Conservation (phyloP, 192 early-diverging fungal species). For the Tieghemiomyces parasiticus region DNA sequence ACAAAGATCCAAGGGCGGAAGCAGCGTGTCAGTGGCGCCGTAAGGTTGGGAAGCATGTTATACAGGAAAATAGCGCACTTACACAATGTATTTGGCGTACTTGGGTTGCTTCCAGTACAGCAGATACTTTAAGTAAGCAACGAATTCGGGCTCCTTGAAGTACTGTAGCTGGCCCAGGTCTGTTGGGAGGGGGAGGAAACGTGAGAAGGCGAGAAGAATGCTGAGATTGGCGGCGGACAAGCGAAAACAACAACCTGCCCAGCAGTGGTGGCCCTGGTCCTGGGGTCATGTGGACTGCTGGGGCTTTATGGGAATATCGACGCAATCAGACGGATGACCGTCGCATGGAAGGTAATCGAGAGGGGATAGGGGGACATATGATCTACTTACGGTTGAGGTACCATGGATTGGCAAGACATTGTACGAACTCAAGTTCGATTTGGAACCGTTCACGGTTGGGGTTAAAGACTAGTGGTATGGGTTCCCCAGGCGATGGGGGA, state of each 20-base stretch:
- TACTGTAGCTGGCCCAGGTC: slow-evolving; percentile 79
- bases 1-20: too few relatives aligned
- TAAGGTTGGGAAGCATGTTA: too few relatives aligned
- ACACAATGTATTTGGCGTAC: slow-evolving; percentile 79
- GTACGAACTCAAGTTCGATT: slow-evolving; percentile 91
- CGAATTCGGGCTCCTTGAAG: slow-evolving; percentile 69
- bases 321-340: too few relatives aligned
- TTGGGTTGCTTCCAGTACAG: slow-evolving; percentile 78
- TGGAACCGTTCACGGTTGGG: slow-evolving; percentile 50
- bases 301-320: too few relatives aligned
- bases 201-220: not conserved
- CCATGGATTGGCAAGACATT: slow-evolving; percentile 85
- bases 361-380: too few relatives aligned
- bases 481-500: not conserved
- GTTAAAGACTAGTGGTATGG: not conserved
- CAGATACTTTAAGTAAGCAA: slow-evolving; percentile 83
- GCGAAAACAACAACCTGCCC: too few relatives aligned
- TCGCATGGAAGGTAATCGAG: too few relatives aligned
- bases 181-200: slow-evolving; percentile 11
- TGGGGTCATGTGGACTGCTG: too few relatives aligned
- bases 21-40: too few relatives aligned
- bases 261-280: too few relatives aligned
- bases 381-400: slow-evolving; percentile 70
- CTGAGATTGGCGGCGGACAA: not conserved
- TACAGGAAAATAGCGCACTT: too few relatives aligned